Percentiles rank a stretch among this genome's conserved stretches.
Evolutionary conservation across 106 monocot species (phyloP).

Genomic region (Allium sativum): DNA sequence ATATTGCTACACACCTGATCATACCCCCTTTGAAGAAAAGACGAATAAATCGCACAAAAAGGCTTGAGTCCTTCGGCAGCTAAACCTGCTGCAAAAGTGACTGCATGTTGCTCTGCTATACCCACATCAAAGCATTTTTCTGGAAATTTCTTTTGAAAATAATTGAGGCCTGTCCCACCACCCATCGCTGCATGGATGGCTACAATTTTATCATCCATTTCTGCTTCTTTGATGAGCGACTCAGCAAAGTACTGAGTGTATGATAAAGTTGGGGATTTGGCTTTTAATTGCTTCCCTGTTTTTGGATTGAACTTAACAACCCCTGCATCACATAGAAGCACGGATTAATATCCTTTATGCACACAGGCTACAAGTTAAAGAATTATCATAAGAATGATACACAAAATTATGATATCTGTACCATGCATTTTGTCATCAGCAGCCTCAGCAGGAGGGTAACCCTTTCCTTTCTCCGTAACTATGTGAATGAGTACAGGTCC

Average conservation of each 20-base stretch:
- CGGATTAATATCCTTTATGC: not conserved
- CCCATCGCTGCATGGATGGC: slow-evolving; percentile 97
- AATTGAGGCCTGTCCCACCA: slow-evolving; percentile 81
- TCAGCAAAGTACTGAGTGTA: slow-evolving; percentile 84
- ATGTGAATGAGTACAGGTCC: slow-evolving; percentile 87
- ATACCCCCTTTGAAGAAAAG: slow-evolving; percentile 85
- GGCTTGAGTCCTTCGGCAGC: slow-evolving; percentile 91
- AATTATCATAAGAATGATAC: not conserved
- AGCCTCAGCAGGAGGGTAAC: slow-evolving; percentile 73
- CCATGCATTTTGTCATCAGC: slow-evolving; percentile 80
- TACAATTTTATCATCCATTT: slow-evolving; percentile 55
- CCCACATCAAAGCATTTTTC: slow-evolving; percentile 87
- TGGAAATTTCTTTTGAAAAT: slow-evolving; percentile 65
- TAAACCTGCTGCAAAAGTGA: slow-evolving; percentile 84
- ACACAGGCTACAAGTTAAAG: not conserved
- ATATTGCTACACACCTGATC: slow-evolving; percentile 46
- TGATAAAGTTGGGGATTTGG: slow-evolving; percentile 49
- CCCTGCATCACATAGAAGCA: slow-evolving; percentile 19
- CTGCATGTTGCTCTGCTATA: slow-evolving; percentile 92
- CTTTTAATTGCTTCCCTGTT: slow-evolving; percentile 64
- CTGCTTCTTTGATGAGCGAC: slow-evolving; percentile 64
- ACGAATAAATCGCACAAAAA: slow-evolving; percentile 93
- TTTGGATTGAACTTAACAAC: slow-evolving; percentile 65
- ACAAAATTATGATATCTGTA: not conserved
- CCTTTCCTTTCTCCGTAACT: slow-evolving; percentile 82